These are phyloP conservation scores for Boletus tomentosulus DNA, from an alignment of 768 basidiomycete species.

Conservation along the genomic window DNA sequence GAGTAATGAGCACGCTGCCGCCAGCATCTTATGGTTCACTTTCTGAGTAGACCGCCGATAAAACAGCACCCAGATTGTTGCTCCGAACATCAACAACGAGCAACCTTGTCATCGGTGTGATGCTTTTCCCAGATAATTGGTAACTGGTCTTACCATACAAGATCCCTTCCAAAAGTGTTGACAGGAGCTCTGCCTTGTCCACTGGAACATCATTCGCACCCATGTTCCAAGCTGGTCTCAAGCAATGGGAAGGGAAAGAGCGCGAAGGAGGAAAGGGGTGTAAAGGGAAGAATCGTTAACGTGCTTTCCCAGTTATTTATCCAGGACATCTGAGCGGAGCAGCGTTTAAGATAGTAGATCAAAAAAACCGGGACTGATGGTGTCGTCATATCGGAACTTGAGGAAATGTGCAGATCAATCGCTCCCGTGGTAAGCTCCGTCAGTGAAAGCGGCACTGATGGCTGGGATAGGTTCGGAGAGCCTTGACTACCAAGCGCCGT, in stretches of 20 bases:
- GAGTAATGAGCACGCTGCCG: slow-evolving; percentile 19
- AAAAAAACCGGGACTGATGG: neutral
- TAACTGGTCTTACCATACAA: slow-evolving; percentile 9
- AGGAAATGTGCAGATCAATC: neutral
- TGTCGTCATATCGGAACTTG: neutral
- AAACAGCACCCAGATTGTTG: slow-evolving; percentile 23
- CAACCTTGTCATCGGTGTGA: slow-evolving; percentile 20
- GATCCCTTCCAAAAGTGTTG: slow-evolving; percentile 8
- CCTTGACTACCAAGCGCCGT: neutral
- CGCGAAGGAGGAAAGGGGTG: neutral
- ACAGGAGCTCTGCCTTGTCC: slow-evolving; percentile 5
- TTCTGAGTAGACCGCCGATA: slow-evolving; percentile 1
- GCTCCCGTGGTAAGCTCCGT: neutral
- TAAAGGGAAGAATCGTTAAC: neutral
- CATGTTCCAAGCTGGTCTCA: neutral
- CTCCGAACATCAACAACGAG: slow-evolving; percentile 32
- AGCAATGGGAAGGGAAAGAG: neutral
- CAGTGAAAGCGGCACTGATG: neutral
- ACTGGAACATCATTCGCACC: neutral
- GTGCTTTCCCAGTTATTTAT: neutral
- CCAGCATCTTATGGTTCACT: slow-evolving; percentile 18
- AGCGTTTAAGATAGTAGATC: neutral
- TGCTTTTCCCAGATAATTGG: neutral
- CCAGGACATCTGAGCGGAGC: neutral
- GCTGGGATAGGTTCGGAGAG: neutral